These are phyloP conservation scores for Cercospora zeina DNA, from an alignment of 2,329 filamentous ascomycete genomes.

Conservation along the genomic window DNA sequence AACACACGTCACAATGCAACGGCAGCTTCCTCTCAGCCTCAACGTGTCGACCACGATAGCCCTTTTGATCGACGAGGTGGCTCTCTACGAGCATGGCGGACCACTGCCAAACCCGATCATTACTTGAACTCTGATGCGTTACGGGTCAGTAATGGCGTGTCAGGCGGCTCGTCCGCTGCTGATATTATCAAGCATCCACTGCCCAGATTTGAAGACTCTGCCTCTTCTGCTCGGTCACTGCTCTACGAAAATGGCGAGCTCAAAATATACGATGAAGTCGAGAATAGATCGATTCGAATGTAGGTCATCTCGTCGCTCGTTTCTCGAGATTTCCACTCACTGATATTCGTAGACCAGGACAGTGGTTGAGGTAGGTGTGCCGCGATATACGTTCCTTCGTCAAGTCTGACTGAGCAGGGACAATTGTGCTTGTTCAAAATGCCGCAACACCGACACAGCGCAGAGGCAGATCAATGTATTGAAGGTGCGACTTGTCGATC, in stretches of 20 bases:
- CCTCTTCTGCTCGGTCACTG: constrained; percentile 16
- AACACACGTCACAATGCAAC: constrained; percentile 1
- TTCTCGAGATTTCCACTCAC: constrained; percentile 4
- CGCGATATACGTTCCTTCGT: background rate
- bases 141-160: constrained; percentile 19
- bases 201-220: constrained; percentile 20
- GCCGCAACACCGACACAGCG: constrained; percentile 36
- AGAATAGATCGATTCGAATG: constrained; percentile 24
- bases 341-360: constrained; percentile 21
- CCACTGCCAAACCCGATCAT: constrained; percentile 25
- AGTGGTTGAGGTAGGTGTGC: constrained; percentile 28
- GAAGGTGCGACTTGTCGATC: constrained; percentile 22
- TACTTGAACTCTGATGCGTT: constrained; percentile 17
- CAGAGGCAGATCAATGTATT: constrained; percentile 40
- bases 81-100: constrained; percentile 21
- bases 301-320: constrained; percentile 12
- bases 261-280: constrained; percentile 23
- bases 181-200: constrained; percentile 24
- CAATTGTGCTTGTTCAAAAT: constrained; percentile 35
- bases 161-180: background rate
- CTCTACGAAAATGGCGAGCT: constrained; percentile 25
- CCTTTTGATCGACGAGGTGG: constrained; percentile 24
- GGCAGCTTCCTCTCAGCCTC: background rate
- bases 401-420: constrained; percentile 27
- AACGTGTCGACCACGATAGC: constrained; percentile 21